Percentiles rank a stretch among this genome's conserved stretches.
Evolutionary conservation across 768 basidiomycete genomes (phyloP).

Genomic region (Guyanaporus albipodus): DNA sequence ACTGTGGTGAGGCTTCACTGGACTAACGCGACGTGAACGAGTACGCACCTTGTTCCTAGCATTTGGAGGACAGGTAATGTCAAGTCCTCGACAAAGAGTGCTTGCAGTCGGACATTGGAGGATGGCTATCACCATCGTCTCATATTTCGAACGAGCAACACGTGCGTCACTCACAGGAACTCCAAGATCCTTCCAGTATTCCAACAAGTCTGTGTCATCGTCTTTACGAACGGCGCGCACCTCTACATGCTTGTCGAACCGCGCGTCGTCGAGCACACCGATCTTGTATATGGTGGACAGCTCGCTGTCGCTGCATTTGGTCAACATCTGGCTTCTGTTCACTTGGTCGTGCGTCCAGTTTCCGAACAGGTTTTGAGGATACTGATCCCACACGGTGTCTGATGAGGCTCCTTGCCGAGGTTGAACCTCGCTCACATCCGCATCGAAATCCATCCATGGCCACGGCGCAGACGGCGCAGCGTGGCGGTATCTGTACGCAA

Average conservation of each 20-base stretch:
- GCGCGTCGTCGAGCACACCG: conserved; percentile 14
- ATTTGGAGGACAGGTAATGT: conserved; percentile 36
- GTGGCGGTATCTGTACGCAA: conserved; percentile 27
- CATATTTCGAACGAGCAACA: neutral
- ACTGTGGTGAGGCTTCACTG: neutral
- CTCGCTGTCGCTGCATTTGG: conserved; percentile 11
- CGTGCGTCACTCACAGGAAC: conserved; percentile 20
- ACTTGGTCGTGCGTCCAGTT: conserved; percentile 52
- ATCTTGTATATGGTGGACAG: conserved; percentile 20
- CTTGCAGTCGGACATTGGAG: conserved; percentile 29
- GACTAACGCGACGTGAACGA: too few species aligned
- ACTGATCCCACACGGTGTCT: conserved; percentile 31
- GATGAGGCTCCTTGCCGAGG: neutral
- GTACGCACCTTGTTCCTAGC: conserved; percentile 35
- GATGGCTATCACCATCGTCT: conserved; percentile 19
- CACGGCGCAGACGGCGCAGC: conserved; percentile 38
- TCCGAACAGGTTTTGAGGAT: conserved; percentile 48
- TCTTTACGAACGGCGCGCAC: conserved; percentile 10
- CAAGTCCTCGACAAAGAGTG: conserved; percentile 39
- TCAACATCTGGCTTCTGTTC: conserved; percentile 32
- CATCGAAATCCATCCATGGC: conserved; percentile 36
- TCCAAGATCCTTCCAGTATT: conserved; percentile 29
- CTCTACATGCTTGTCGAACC: conserved; percentile 13
- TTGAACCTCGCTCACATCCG: conserved; percentile 6
- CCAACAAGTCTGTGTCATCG: conserved; percentile 10